Evolutionary conservation across 805 yeast species (phyloP), one percentile per base, ranked within the genome.

Genomic region (Candida vaughaniae): DNA sequence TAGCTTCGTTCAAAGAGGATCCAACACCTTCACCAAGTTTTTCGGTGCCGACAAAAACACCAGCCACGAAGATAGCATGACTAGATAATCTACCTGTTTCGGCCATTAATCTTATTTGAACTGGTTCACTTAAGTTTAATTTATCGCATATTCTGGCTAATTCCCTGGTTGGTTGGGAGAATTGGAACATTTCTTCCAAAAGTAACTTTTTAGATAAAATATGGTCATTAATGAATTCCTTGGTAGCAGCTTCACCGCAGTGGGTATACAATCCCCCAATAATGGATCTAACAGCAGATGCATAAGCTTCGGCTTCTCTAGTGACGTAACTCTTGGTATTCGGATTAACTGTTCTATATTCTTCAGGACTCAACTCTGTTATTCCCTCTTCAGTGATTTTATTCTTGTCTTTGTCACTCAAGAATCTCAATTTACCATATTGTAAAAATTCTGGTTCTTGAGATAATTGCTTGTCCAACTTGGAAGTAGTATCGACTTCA

Each of bases 1-100:
- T 86, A 23, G 97, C 96, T 64, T 93, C 98, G 47, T 76, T 78
- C 52, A 93, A 69, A 19, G 95, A 85, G 5, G 95, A 71, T 25
- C 98, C 99, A 55, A 85, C 88, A 28, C 96, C 96, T 62, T 93
- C 97, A 35, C 97, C 96, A 38, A 93, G 70, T 62, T 87, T 81
- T 46, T 79, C 78, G 10, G 72, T 71, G 23, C 96, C 98, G 40
- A 85, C 73, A 60, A 89, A 93, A 1, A 87, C 93, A 34, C 96
- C 98, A 22, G 91, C 95, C 10, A 91, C 84, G 50, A 78, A 93
- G 25, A 89, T 82, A 16, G 99, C 95, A 31, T 85, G 79, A 41
- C 77, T 74, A 3, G 96, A 79, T 52, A 73, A 69, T 62, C 99
- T 78, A 60, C 99, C 99, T 19, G 96, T 85, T 64, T 93, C 99